phyloP scores from a whole-genome alignment of 2,329 filamentous ascomycete genomes.

The Penicillium sp. region DNA sequence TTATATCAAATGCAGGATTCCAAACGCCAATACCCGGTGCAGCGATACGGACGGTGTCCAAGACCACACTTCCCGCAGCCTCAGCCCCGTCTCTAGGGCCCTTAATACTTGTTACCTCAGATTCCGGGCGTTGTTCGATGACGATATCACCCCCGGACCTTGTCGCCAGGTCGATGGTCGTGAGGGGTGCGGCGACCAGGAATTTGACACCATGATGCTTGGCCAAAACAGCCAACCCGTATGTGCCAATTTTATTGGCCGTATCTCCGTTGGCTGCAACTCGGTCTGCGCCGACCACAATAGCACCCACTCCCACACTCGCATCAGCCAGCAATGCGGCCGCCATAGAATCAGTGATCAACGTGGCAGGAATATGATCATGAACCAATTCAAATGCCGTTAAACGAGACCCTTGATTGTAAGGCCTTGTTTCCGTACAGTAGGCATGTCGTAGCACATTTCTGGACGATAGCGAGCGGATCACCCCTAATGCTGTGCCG shows the following conservation, averaged over 20 bases:
- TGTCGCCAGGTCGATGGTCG: conserved; percentile 85
- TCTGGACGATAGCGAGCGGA: conserved; percentile 72
- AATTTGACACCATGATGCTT: conserved; percentile 88
- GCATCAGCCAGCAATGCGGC: conserved; percentile 69
- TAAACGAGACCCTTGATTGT: conserved; percentile 93
- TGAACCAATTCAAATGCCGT: conserved; percentile 97
- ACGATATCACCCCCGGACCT: conserved; percentile 74
- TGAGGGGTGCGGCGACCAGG: conserved; percentile 89
- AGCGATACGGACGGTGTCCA: conserved; percentile 75
- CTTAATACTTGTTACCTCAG: conserved; percentile 81
- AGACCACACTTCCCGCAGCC: conserved; percentile 43
- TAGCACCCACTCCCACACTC: conserved; percentile 70
- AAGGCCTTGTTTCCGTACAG: conserved; percentile 95
- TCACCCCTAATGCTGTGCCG: conserved; percentile 90
- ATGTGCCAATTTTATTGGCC: conserved; percentile 98
- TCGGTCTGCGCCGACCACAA: conserved; percentile 91
- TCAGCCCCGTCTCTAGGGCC: conserved; percentile 68
- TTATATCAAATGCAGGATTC: conserved; percentile 98
- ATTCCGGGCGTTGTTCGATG: conserved; percentile 81
- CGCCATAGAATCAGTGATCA: conserved; percentile 97
- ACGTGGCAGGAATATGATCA: conserved; percentile 83
- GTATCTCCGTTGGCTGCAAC: conserved; percentile 97
- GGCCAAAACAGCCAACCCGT: conserved; percentile 86
- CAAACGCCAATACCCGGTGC: conserved; percentile 76
- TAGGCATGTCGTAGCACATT: conserved; percentile 76